Base-by-base conservation (phyloP, 148 eudicot genomes). In the Nepenthes gracilis region DNA sequence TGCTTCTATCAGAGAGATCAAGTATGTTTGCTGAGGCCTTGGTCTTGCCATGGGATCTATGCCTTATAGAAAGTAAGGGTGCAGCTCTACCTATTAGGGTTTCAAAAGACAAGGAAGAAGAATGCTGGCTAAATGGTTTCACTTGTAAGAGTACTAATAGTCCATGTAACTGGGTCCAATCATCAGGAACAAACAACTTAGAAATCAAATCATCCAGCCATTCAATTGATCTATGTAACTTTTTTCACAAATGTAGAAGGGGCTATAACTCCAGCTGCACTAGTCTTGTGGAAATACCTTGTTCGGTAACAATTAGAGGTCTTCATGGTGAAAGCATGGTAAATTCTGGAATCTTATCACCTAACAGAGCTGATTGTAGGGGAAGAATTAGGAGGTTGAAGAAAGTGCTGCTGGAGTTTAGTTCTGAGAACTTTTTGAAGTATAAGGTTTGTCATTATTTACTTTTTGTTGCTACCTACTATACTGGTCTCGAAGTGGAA, bases 11-110 rank as follows among this genome's bases (percentile, higher is more conserved):
- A 57, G 70, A 67, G 62, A 72, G 70, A 61, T 72, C 76, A 43
- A 70, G 70, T 75, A 59, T 71, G 57, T 82, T 80, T 81, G 96
- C 96, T 5, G 88, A 93, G 81, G 87, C 78, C 60, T 64, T 81
- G 9, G 54, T 86, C 72, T 67, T 93, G 65, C 95, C 83, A 47
- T 93, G 90, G 90, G 81, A 80, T 80, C 68, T 93, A 66, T 58
- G 65, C 64, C 38, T 88, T 67, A 36, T 62, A 57, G 63, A 55
- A 49, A 78, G 69, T 59, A 66, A 66, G 55, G 65, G 23, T 59
- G 63, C 61, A 58, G 52, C 72, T 58, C 48, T 35, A 61, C 35
- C 59, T 47, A 55, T 57, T 23, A 37, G n/a, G 1, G 15, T 55
- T 54, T 61, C 74, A 15, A 40, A 43, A 62, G 65, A 64, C 23